Percentiles rank a stretch among this genome's conserved stretches.
Conservation (phyloP, 495 filamentous ascomycete genomes). For the Aspergillus homomorphus region DNA sequence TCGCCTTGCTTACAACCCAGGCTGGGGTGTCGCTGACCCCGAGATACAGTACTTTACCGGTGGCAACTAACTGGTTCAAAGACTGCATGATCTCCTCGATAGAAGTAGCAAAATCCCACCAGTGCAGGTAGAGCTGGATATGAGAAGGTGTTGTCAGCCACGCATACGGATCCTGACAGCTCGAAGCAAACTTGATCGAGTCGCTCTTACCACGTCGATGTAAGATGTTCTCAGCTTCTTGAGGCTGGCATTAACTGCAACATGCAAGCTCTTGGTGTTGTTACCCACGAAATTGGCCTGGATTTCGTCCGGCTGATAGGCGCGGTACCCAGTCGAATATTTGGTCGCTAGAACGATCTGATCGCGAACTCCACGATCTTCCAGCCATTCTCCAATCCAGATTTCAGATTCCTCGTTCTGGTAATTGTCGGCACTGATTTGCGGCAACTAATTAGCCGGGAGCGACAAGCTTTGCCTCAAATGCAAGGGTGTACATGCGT, state of each 20-base stretch:
- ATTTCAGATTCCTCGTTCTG: slow-evolving; percentile 58
- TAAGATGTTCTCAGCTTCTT: slow-evolving; percentile 63
- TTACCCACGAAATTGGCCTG: slow-evolving; percentile 58
- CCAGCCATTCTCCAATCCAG: slow-evolving; percentile 79
- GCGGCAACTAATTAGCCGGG: no score
- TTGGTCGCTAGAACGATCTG: slow-evolving; percentile 78
- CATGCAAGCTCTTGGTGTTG: slow-evolving; percentile 53
- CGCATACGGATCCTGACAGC: no score
- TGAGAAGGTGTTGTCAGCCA: no score
- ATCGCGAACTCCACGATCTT: slow-evolving; percentile 52
- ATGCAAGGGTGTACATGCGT: no score
- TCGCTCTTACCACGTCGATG: slow-evolving; percentile 61
- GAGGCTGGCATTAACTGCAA: slow-evolving; percentile 52
- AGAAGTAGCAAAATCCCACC: slow-evolving; percentile 62
- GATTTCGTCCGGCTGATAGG: slow-evolving; percentile 25
- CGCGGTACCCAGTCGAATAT: slow-evolving; percentile 49
- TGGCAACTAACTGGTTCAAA: slow-evolving; percentile 55
- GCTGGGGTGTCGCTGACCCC: slow-evolving; percentile 67
- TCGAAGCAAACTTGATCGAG: no score
- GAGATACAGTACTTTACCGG: slow-evolving; percentile 68
- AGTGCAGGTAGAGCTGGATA: slow-evolving; percentile 60
- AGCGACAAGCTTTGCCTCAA: no score
- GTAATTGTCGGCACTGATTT: slow-evolving; percentile 66
- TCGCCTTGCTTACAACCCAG: slow-evolving; percentile 67
- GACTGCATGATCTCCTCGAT: slow-evolving; percentile 70